Evolutionary conservation across 768 basidiomycete genomes (phyloP).

Genomic region (Xerocomellus intermedius): DNA sequence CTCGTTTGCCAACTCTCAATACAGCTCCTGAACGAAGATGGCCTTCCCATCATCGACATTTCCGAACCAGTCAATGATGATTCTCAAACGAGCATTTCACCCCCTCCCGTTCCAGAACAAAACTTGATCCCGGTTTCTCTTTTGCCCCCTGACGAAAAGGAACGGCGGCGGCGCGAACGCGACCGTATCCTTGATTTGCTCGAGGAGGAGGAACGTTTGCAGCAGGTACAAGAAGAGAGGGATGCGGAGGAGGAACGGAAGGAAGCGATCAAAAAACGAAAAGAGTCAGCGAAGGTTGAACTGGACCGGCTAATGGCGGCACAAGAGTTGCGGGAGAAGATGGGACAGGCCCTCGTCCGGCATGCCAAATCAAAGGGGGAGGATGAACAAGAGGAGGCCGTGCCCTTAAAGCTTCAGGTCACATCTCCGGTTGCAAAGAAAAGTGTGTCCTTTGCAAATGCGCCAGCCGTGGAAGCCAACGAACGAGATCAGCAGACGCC

Average conservation of each 20-base stretch:
- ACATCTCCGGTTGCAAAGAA: constrained; percentile 48
- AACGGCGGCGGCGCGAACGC: constrained; percentile 54
- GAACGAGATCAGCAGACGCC: constrained; percentile 8
- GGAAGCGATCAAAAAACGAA: constrained; percentile 51
- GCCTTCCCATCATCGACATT: constrained; percentile 77
- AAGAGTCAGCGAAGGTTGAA: constrained; percentile 45
- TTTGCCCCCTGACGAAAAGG: constrained; percentile 46
- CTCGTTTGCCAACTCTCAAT: constrained; percentile 21
- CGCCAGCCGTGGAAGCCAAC: constrained; percentile 23
- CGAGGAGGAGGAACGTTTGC: constrained; percentile 64
- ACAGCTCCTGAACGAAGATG: constrained; percentile 74
- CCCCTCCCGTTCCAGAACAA: constrained; percentile 36
- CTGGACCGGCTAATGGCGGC: constrained; percentile 38
- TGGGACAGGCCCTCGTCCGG: constrained; percentile 66
- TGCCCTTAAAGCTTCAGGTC: constrained; percentile 24
- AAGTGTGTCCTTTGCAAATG: constrained; percentile 62
- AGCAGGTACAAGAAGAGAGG: constrained; percentile 41
- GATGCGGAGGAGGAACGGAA: constrained; percentile 41
- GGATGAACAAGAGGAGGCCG: constrained; percentile 28
- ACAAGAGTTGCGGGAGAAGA: constrained; percentile 67
- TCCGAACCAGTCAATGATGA: constrained; percentile 49
- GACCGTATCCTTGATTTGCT: constrained; percentile 64
- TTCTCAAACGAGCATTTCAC: constrained; percentile 17
- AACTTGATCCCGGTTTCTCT: constrained; percentile 46
- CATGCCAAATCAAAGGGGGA: constrained; percentile 40